Conservation (phyloP, 495 filamentous ascomycete genomes). For the Talaromyces trachyspermus region DNA sequence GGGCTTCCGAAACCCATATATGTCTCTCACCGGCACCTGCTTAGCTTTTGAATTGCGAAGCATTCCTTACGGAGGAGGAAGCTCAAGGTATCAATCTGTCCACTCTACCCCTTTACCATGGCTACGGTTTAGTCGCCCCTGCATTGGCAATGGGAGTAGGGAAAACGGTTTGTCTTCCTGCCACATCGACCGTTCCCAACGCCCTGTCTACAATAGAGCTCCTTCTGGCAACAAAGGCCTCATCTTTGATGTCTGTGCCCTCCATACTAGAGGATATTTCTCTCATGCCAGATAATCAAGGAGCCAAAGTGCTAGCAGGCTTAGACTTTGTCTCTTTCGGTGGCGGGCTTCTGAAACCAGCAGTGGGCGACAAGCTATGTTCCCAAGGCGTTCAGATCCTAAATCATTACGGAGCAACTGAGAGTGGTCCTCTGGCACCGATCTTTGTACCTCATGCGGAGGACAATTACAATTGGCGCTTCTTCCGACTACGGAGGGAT, state of each 20-base stretch:
- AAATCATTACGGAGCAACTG: slow-evolving; percentile 32
- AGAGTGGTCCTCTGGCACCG: slow-evolving; percentile 28
- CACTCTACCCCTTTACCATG: slow-evolving; percentile 36
- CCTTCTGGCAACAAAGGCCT: slow-evolving; percentile 14
- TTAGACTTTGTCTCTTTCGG: slow-evolving; percentile 38
- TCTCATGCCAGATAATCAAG: slow-evolving; percentile 15
- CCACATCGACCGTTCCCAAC: slow-evolving; percentile 19
- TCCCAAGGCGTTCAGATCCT: slow-evolving; percentile 21
- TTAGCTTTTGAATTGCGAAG: slow-evolving; percentile 28
- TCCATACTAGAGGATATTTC: slow-evolving; percentile 38
- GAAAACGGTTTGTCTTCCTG: slow-evolving; percentile 30
- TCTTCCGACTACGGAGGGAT: slow-evolving; percentile 28
- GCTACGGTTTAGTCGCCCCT: slow-evolving; percentile 36
- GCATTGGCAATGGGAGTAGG: slow-evolving; percentile 32
- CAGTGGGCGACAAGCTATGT: slow-evolving; percentile 13
- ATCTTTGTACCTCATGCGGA: slow-evolving; percentile 21
- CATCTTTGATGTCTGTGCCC: slow-evolving; percentile 39
- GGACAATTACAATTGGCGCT: slow-evolving; percentile 25
- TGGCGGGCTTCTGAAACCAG: slow-evolving; percentile 27
- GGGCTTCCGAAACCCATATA: slow-evolving; percentile 42
- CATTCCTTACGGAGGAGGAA: slow-evolving; percentile 20
- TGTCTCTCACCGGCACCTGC: slow-evolving; percentile 32
- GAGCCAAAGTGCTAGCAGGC: slow-evolving; percentile 14
- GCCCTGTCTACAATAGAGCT: slow-evolving; percentile 22
- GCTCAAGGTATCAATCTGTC: slow-evolving; percentile 28